A percentile compares a stretch with the other conserved stretches of the same genome.
Evolutionary conservation across 2,329 filamentous ascomycete genomes (phyloP).

Genomic region (Aureobasidium sp.): DNA sequence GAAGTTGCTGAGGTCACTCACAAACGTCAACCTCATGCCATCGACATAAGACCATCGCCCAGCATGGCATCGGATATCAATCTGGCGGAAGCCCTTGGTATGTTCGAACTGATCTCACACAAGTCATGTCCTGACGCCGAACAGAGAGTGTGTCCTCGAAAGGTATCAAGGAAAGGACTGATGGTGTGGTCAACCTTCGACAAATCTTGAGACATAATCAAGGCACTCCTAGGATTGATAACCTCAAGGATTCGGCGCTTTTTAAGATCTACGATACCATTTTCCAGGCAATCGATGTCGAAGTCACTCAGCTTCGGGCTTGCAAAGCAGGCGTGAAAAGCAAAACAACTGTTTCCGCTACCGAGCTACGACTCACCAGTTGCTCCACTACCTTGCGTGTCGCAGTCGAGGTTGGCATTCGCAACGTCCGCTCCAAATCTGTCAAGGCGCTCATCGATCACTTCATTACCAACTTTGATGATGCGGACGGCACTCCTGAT

Average conservation of each 20-base stretch:
- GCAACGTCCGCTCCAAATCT: slow-evolving; percentile 66
- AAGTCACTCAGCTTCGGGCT: slow-evolving; percentile 59
- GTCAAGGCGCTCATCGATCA: slow-evolving; percentile 74
- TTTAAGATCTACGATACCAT: slow-evolving; percentile 74
- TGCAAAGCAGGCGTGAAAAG: slow-evolving; percentile 23
- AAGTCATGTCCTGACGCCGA: background rate
- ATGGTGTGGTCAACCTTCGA: slow-evolving; percentile 49
- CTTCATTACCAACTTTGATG: slow-evolving; percentile 66
- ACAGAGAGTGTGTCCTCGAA: slow-evolving; percentile 36
- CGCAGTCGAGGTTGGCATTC: slow-evolving; percentile 61
- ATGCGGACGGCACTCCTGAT: slow-evolving; percentile 55
- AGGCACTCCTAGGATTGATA: slow-evolving; percentile 33
- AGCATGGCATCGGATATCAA: slow-evolving; percentile 11
- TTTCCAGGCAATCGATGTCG: slow-evolving; percentile 60
- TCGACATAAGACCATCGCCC: background rate
- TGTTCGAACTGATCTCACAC: background rate
- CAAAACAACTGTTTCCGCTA: slow-evolving; percentile 11
- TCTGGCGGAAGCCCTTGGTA: slow-evolving; percentile 14
- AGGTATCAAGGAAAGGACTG: slow-evolving; percentile 39
- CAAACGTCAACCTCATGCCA: background rate
- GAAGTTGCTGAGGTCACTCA: background rate
- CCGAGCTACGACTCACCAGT: slow-evolving; percentile 54
- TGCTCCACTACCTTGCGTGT: slow-evolving; percentile 66
- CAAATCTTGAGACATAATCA: slow-evolving; percentile 50
- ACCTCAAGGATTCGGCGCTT: slow-evolving; percentile 68